These are phyloP conservation scores for Dryas drummondii DNA, from an alignment of 306 rosid genomes.

Conservation along the genomic window DNA sequence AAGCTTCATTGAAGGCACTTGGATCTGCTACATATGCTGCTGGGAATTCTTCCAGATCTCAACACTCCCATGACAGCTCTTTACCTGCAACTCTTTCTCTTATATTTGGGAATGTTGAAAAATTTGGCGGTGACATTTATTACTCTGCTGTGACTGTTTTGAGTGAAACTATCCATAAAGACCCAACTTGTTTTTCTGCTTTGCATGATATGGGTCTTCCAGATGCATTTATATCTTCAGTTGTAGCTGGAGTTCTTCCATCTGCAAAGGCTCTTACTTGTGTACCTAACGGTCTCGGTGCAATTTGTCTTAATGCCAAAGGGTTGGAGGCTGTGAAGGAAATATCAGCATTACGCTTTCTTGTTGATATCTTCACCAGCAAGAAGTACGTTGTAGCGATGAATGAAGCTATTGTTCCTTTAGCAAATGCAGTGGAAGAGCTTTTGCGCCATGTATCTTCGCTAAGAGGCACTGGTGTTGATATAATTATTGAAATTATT, in stretches of 20 bases:
- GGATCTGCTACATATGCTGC: slow-evolving; percentile 93
- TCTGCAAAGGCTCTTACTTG: slow-evolving; percentile 90
- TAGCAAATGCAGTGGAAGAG: slow-evolving; percentile 95
- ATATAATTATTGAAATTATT: slow-evolving; percentile 76
- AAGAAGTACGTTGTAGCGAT: slow-evolving; percentile 74
- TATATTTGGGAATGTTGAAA: slow-evolving; percentile 68
- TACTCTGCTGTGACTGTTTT: slow-evolving; percentile 93
- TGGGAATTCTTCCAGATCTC: slow-evolving; percentile 65
- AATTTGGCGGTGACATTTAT: slow-evolving; percentile 96
- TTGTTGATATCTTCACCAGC: slow-evolving; percentile 80
- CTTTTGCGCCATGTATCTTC: slow-evolving; percentile 90
- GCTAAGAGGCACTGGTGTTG: slow-evolving; percentile 83
- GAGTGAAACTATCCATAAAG: slow-evolving; percentile 98
- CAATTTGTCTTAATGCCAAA: slow-evolving; percentile 88
- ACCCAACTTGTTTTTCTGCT: slow-evolving; percentile 79
- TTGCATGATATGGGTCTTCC: slow-evolving; percentile 96
- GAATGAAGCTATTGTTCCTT: slow-evolving; percentile 93
- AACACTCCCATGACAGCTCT: slow-evolving; percentile 61
- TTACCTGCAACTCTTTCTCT: slow-evolving; percentile 68
- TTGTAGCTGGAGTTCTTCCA: slow-evolving; percentile 78
- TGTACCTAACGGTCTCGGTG: slow-evolving; percentile 93
- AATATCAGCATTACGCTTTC: slow-evolving; percentile 65
- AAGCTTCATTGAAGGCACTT: slow-evolving; percentile 88
- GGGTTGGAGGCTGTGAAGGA: slow-evolving; percentile 89
- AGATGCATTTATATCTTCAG: slow-evolving; percentile 82